Evolutionary conservation across 331 rosid genomes (phyloP).

Genomic region (Acacia pycnantha): DNA sequence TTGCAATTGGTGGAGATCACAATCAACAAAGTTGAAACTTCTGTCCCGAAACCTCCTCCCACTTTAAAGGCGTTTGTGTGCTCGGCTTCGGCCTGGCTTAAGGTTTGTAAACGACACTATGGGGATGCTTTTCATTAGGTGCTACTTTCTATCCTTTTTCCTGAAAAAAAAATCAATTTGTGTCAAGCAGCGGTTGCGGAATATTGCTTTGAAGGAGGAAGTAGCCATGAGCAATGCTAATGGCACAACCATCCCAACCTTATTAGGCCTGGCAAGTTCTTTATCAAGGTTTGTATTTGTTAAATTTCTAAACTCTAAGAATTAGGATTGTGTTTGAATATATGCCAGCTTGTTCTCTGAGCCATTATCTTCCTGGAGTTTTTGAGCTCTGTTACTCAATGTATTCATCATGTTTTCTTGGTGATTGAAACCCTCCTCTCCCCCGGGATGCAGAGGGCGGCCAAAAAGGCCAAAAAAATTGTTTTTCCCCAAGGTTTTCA

Average conservation of each 20-base stretch:
- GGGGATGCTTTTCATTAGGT: not conserved
- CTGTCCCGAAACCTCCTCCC: conserved; percentile 51
- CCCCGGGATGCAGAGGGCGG: not conserved
- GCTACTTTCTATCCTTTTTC: not conserved
- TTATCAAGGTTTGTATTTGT: conserved; percentile 68
- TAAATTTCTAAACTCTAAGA: not conserved
- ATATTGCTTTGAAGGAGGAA: conserved; percentile 74
- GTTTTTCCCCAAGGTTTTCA: not conserved
- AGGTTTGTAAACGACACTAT: conserved; percentile 40
- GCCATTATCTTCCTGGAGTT: not conserved
- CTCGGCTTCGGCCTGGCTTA: conserved; percentile 77
- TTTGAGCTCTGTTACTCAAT: not conserved
- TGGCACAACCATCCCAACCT: conserved; percentile 56
- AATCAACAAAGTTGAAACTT: conserved; percentile 47
- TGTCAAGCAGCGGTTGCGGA: conserved; percentile 67
- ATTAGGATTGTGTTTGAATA: conserved; percentile 3
- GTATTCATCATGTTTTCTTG: not conserved
- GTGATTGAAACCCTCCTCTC: not conserved
- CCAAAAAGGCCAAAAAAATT: too few species aligned
- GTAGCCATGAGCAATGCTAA: conserved; percentile 40
- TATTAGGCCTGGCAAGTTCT: conserved; percentile 77
- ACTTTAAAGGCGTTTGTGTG: conserved; percentile 71
- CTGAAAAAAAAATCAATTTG: not conserved
- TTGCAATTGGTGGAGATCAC: conserved; percentile 58
- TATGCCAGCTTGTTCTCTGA: not conserved